phyloP scores from a whole-genome alignment of 768 basidiomycete species.

The Lentinus brumalis region DNA sequence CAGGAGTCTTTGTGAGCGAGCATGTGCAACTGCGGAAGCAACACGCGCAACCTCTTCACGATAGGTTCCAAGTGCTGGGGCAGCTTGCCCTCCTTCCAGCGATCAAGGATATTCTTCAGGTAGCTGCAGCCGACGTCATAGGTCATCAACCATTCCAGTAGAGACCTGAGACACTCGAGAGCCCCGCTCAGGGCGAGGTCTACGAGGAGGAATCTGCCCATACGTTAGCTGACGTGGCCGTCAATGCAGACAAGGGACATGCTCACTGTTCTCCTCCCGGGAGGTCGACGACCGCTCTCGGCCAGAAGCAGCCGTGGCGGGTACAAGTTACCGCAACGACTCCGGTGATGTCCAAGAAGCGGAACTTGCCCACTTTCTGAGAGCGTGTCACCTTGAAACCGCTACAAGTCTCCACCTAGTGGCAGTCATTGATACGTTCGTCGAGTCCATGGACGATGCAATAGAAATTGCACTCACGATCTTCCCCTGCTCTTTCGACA shows the following conservation, averaged over 20 bases:
- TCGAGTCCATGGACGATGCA: too few species aligned
- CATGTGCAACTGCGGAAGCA: not conserved
- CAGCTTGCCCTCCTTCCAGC: not conserved
- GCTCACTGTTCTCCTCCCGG: not conserved
- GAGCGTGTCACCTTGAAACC: not conserved
- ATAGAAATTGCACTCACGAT: too few species aligned
- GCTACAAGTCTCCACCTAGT: too few species aligned
- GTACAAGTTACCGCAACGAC: not conserved
- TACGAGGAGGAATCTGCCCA: too few species aligned
- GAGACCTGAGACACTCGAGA: too few species aligned
- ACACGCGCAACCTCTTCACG: not conserved
- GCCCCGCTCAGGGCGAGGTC: too few species aligned
- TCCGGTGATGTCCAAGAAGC: not conserved
- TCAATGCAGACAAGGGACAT: not conserved
- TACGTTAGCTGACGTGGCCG: too few species aligned
- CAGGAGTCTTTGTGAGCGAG: constrained; percentile 5
- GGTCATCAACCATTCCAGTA: not conserved
- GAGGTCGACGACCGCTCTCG: not conserved
- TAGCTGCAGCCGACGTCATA: not conserved
- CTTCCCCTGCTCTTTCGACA: too few species aligned
- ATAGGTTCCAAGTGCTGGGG: not conserved
- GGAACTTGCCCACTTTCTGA: not conserved
- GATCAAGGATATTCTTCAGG: not conserved
- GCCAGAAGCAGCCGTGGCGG: not conserved
- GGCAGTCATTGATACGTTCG: too few species aligned